Evolutionary conservation across 208 protist species (phyloP).

Genomic region (Trypanosoma boissoni): DNA sequence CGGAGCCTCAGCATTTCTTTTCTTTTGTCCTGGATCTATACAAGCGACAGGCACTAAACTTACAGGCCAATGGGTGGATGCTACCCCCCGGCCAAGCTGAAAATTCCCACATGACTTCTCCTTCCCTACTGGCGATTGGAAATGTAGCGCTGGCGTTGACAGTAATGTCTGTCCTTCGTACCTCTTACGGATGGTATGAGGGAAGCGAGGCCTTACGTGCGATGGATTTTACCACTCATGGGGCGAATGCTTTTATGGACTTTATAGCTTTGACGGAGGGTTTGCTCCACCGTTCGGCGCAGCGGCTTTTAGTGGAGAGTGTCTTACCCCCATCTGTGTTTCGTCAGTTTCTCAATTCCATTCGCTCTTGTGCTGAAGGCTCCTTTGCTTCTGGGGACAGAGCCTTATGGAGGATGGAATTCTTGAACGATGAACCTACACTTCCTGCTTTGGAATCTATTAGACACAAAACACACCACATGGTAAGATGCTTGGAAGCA

Average conservation of each 20-base stretch:
- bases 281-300: slow-evolving; percentile 8
- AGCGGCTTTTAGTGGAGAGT: slow-evolving; percentile 11
- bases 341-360: slow-evolving; percentile 24
- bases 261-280: slow-evolving; percentile 18
- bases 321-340: slow-evolving; percentile 27
- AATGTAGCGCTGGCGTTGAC: slow-evolving; percentile 15
- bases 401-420: slow-evolving; percentile 52
- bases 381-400: slow-evolving; percentile 32
- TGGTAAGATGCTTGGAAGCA: slow-evolving; percentile 55
- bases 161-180: slow-evolving; percentile 42
- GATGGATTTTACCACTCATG: slow-evolving; percentile 24
- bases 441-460: neutral
- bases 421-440: slow-evolving; percentile 23
- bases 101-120: neutral
- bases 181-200: slow-evolving; percentile 48
- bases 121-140: slow-evolving; percentile 13
- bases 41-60: slow-evolving; percentile 21
- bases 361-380: slow-evolving; percentile 17
- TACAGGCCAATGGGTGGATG: slow-evolving; percentile 8
- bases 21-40: slow-evolving; percentile 48
- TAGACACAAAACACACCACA: slow-evolving; percentile 27
- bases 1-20: slow-evolving; percentile 78
- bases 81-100: neutral
- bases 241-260: slow-evolving; percentile 24
- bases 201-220: slow-evolving; percentile 14